Evolutionary conservation across 371 early-diverging fungal species (phyloP), one percentile per base, ranked within the genome.

Genomic region (Zychaea mexicana): DNA sequence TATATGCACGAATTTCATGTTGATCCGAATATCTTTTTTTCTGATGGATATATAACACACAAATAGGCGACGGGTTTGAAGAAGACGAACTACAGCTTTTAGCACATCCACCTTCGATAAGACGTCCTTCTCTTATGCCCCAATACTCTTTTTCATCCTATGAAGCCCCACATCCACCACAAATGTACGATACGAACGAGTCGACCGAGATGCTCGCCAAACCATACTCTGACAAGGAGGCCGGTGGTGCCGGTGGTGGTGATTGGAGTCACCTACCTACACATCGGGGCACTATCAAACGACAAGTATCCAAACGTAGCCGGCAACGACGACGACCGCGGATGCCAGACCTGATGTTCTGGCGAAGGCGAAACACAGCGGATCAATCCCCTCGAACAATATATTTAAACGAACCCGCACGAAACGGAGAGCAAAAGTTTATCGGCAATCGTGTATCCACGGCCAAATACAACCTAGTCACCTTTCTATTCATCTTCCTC

Each of bases 401-500:
- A 67, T 86, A 95, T 69, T 79, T 97, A 55, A 95, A 96, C 73
- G 88, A 91, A 60, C 72, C 87, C 9, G 81, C 85, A 53, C 75
- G 83, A 56, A 95, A 96, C 66, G 68, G 68, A n/a, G 78, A 85
- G 61, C 79, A 81, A 73, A 89, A 90, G 67, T 96, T 88, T 68
- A 72, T 92, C 21, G 88, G 88, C 72, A 95, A 95, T 70, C 75
- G 84, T 46, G 88, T 95, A 45, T 92, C 90, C 21, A 95, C 96
- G 2, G 91, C 95, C 26, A 96, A 95, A 82, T 98, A 98, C 78
- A 96, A 90, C 64, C 33, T 88, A 30, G 45, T 88, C 38, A 92
- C 94, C 4, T 98, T 98, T 74, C 63, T 98, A 57, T 95, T 95
- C 45, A 92, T 94, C 70, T 96, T 97, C 76, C 73, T 97, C 22